phyloP scores from a whole-genome alignment of 495 filamentous ascomycete genomes.

The Penicillium tannophilum region DNA sequence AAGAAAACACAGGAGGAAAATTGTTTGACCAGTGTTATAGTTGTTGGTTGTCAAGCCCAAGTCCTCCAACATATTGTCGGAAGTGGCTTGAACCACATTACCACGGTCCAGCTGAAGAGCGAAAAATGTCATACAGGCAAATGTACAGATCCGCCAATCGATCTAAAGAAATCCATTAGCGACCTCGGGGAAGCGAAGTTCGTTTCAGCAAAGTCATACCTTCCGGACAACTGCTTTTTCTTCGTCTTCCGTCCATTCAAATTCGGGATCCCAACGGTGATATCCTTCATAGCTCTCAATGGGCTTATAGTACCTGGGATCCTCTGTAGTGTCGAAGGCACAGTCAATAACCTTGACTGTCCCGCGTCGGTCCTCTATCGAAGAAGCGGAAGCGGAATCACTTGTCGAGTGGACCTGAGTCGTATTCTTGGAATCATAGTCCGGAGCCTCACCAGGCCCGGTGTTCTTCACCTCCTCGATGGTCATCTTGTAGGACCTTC shows the following conservation, averaged over 20 bases:
- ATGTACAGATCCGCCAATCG: slow-evolving; percentile 59
- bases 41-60: slow-evolving; percentile 67
- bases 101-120: slow-evolving; percentile 79
- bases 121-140: slow-evolving; percentile 80
- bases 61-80: slow-evolving; percentile 68
- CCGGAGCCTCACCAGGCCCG: not conserved
- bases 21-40: slow-evolving; percentile 78
- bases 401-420: slow-evolving; percentile 13
- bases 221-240: slow-evolving; percentile 69
- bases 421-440: slow-evolving; percentile 15
- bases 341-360: slow-evolving; percentile 22
- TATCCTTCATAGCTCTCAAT: slow-evolving; percentile 64
- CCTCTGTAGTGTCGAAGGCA: slow-evolving; percentile 45
- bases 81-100: slow-evolving; percentile 71
- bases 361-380: slow-evolving; percentile 19
- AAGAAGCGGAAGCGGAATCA: slow-evolving; percentile 30
- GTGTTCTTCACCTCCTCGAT: slow-evolving; percentile 21
- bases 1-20: slow-evolving; percentile 68
- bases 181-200: not conserved
- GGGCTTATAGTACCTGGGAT: slow-evolving; percentile 56
- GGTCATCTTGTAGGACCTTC: slow-evolving; percentile 18
- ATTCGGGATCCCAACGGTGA: slow-evolving; percentile 77
- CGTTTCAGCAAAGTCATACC: slow-evolving; percentile 33
- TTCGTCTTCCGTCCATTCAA: slow-evolving; percentile 69
- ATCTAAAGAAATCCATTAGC: slow-evolving; percentile 36